Base-by-base conservation (phyloP, 306 rosid species). In the Hylodesmum podocarpum region DNA sequence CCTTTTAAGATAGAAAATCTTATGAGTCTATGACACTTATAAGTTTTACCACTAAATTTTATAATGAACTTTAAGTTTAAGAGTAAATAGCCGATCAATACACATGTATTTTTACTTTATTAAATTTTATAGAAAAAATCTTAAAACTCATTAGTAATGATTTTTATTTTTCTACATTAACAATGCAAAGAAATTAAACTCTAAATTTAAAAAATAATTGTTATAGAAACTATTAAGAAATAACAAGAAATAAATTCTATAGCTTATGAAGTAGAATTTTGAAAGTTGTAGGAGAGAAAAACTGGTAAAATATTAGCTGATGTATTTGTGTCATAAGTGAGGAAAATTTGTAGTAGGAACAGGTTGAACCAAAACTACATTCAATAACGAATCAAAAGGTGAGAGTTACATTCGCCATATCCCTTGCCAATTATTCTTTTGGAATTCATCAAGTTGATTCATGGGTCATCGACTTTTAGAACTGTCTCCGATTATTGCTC, bases 381-480 rank as follows among this genome's bases (percentile, higher is more conserved):
- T 21, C 4, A 53, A 11, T 18, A 14, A 3, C 61, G 5, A 8
- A 22, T 21, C 10, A 6, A 10, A n/a, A n/a, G n/a, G n/a, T n/a
- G n/a, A n/a, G n/a, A n/a, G n/a, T n/a, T n/a, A n/a, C n/a, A n/a
- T n/a, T n/a, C n/a, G n/a, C 82, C 85, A 68, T 82, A 19, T 67
- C 70, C 66, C 44, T 28, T 64, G 81, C 77, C 85, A 46, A 84
- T 88, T 80, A 88, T 84, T 84, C 87, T 71, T 72, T 78, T 69
- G 6, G 70, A 50, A 62, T 81, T 78, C 49, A 19, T 6, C 86
- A 72, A 84, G 37, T 79, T 81, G 67, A 83, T 78, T 72, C 83
- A 55, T 72, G 78, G 84, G 9, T 84, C 84, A 82, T 53, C 86
- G 62, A 27, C 67, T 43, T 76, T 70, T 25, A 63, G 0, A 6